A percentile compares a stretch with the other conserved stretches of the same genome.
phyloP scores from a whole-genome alignment of 1,284 basidiomycete genomes.

The Ustilago tritici region DNA sequence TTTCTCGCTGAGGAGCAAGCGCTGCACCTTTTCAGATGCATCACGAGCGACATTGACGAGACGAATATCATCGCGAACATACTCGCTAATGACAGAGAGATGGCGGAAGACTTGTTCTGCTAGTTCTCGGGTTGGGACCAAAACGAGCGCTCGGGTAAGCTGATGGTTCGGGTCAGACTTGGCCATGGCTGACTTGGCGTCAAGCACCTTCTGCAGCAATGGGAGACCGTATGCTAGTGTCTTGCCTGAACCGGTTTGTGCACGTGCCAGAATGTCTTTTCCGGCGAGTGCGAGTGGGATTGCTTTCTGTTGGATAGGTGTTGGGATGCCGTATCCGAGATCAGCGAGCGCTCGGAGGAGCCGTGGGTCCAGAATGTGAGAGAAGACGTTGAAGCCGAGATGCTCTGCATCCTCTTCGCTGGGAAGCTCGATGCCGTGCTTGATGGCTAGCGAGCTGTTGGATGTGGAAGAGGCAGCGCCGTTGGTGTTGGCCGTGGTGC shows the following conservation, averaged over 20 bases:
- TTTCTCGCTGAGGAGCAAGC: slow-evolving; percentile 84
- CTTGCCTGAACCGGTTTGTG: slow-evolving; percentile 95
- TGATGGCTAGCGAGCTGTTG: slow-evolving; percentile 15
- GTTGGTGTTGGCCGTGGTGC: slow-evolving; percentile 6
- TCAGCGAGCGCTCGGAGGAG: slow-evolving; percentile 81
- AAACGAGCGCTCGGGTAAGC: slow-evolving; percentile 82
- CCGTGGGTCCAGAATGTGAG: slow-evolving; percentile 80
- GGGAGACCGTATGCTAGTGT: slow-evolving; percentile 96
- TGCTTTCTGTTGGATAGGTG: slow-evolving; percentile 80
- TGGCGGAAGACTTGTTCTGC: slow-evolving; percentile 87
- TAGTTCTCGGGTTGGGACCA: slow-evolving; percentile 94
- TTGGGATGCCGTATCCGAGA: slow-evolving; percentile 83
- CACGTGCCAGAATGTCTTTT: slow-evolving; percentile 90
- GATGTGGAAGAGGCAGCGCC: slow-evolving; percentile 14
- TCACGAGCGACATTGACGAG: slow-evolving; percentile 81
- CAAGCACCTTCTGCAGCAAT: slow-evolving; percentile 87
- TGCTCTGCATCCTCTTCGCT: slow-evolving; percentile 43
- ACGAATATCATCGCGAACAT: slow-evolving; percentile 77
- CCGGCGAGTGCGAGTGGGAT: slow-evolving; percentile 89
- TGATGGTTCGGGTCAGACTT: slow-evolving; percentile 72
- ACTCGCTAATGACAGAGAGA: slow-evolving; percentile 79
- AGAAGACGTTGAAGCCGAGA: slow-evolving; percentile 70
- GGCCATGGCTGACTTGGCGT: slow-evolving; percentile 75
- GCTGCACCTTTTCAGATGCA: slow-evolving; percentile 79
- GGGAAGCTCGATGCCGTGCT: slow-evolving; percentile 44